Evolutionary conservation across 495 filamentous ascomycete species (phyloP).

Genomic region (Podospora conica): DNA sequence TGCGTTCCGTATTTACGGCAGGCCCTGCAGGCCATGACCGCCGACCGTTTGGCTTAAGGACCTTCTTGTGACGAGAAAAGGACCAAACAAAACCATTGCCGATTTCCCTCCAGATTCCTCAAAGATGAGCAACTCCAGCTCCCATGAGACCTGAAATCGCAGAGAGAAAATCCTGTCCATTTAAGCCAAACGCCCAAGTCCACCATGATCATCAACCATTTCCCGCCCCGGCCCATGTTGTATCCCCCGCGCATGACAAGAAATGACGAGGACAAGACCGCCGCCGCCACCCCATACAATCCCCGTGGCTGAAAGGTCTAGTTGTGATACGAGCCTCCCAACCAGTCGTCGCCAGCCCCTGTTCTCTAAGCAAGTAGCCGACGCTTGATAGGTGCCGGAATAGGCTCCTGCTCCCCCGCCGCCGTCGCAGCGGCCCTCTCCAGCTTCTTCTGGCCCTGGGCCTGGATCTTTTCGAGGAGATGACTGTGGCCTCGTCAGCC

Average conservation of each 20-base stretch:
- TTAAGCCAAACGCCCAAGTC: neutral
- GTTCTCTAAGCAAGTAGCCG: neutral
- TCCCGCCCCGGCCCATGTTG: neutral
- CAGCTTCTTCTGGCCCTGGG: slow-evolving; percentile 29
- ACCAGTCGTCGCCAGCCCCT: neutral
- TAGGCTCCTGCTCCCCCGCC: slow-evolving; percentile 22
- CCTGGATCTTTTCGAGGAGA: slow-evolving; percentile 41
- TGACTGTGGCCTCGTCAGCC: slow-evolving; percentile 29
- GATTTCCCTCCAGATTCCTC: neutral
- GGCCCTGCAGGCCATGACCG: neutral
- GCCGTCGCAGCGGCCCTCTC: slow-evolving; percentile 23
- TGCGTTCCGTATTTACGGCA: neutral
- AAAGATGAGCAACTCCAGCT: neutral
- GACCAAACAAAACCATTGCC: neutral
- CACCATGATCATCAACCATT: neutral
- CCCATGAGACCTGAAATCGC: neutral
- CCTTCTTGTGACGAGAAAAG: neutral
- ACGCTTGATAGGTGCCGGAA: slow-evolving; percentile 25
- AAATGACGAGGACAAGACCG: neutral
- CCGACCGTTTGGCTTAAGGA: neutral
- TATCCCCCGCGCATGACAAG: neutral
- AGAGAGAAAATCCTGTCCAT: neutral
- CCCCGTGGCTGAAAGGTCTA: neutral
- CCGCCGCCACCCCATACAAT: neutral
- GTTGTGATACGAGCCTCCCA: neutral